These are phyloP conservation scores for Pascua guehoae DNA, from an alignment of 1,284 basidiomycete genomes.

Conservation along the genomic window DNA sequence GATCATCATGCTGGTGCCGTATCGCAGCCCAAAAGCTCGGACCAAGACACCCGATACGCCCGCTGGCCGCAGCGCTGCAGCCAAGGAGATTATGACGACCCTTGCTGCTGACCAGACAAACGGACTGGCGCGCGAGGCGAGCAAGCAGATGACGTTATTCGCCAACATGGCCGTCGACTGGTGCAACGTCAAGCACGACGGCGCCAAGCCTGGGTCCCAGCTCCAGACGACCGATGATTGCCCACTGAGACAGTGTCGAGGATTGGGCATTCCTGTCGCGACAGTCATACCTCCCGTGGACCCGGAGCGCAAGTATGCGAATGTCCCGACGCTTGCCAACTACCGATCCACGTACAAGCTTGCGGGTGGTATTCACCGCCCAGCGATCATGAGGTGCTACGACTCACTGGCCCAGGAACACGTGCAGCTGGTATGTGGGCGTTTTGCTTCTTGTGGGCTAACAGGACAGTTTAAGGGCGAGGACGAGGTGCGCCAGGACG, in stretches of 20 bases:
- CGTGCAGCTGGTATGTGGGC: constrained; percentile 69
- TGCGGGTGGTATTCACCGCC: constrained; percentile 76
- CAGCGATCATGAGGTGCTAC: constrained; percentile 72
- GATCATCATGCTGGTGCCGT: constrained; percentile 61
- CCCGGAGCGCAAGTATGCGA: constrained; percentile 62
- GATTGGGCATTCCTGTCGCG: constrained; percentile 70
- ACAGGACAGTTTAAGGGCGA: constrained; percentile 77
- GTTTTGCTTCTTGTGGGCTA: neutral
- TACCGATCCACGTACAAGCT: constrained; percentile 62
- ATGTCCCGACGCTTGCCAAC: constrained; percentile 63
- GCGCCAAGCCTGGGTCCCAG: neutral
- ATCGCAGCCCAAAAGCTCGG: neutral
- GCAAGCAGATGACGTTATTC: constrained; percentile 62
- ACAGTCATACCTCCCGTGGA: constrained; percentile 73
- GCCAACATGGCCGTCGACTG: constrained; percentile 75
- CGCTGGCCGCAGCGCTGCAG: constrained; percentile 62
- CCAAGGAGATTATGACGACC: constrained; percentile 67
- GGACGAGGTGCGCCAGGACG: constrained; percentile 93
- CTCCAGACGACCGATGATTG: constrained; percentile 4
- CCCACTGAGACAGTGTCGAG: constrained; percentile 17
- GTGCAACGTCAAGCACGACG: constrained; percentile 43
- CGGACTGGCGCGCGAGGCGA: constrained; percentile 53
- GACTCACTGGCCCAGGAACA: constrained; percentile 68
- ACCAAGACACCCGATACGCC: neutral
- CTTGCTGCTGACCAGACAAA: constrained; percentile 64